phyloP scores from a whole-genome alignment of 345 rosid species.

The Mangifera indica region DNA sequence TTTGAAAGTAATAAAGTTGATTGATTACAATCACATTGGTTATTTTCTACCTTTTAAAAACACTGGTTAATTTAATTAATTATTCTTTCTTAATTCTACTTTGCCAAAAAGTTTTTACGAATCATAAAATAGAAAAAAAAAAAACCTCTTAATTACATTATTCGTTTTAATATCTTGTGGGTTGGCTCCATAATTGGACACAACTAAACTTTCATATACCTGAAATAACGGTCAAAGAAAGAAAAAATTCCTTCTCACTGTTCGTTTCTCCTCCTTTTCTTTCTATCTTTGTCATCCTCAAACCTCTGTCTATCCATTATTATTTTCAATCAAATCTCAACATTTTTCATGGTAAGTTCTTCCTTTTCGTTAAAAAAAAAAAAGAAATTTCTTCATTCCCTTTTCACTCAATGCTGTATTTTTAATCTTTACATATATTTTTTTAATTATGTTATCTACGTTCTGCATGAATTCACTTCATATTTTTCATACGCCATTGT shows the following conservation, averaged over 20 bases:
- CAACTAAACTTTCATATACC: background rate
- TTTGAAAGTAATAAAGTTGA: too few relatives aligned
- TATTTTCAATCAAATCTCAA: constrained; percentile 1
- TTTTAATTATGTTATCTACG: background rate
- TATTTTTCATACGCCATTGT: background rate
- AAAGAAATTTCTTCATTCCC: too few relatives aligned
- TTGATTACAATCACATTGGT: too few relatives aligned
- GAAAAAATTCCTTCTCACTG: background rate
- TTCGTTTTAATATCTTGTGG: too few relatives aligned
- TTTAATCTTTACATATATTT: too few relatives aligned
- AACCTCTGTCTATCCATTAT: background rate
- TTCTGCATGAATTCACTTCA: background rate
- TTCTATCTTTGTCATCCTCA: constrained; percentile 9
- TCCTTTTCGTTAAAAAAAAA: too few relatives aligned
- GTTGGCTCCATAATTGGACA: background rate
- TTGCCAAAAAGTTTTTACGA: too few relatives aligned
- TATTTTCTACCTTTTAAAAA: too few relatives aligned
- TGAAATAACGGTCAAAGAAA: constrained; percentile 11
- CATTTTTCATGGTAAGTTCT: constrained; percentile 9
- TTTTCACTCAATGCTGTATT: background rate
- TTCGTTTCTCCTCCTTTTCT: background rate
- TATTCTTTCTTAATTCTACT: too few relatives aligned
- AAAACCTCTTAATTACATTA: too few relatives aligned
- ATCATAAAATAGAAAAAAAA: too few relatives aligned
- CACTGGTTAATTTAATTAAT: too few relatives aligned